Evolutionary conservation across 2,329 filamentous ascomycete genomes (phyloP), one percentile per base, ranked within the genome.

Genomic region (Massarina eburnea): DNA sequence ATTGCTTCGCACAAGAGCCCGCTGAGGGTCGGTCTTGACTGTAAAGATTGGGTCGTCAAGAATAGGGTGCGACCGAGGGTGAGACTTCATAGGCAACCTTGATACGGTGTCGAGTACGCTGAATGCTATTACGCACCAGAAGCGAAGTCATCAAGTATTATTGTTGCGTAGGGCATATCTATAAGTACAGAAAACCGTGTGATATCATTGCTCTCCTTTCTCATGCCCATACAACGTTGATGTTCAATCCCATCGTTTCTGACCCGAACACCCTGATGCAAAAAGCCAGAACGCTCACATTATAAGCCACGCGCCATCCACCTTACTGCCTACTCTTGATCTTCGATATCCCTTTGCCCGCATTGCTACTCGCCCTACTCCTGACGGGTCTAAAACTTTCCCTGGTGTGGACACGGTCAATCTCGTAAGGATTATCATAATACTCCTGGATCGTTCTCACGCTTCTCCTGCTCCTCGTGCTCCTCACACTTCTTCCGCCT

Each of bases 351-450:
- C 9, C 22, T 4, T 14, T 9, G 7, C 18, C 19, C 19, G 26
- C 19, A 26, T 29, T 41, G 14, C 43, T 48, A 29, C 51, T 58
- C 30, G 59, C 44, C 17, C 59, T 54, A n/a, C 48, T 46, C 42
- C 60, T 57, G n/a, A 29, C 26, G 36, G 40, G 46, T 9, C 42
- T 55, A 51, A 78, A 78, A 46, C 70, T 74, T 43, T 77, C 74
- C 45, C 70, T 59, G 21, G 76, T 78, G 48, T 77, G 67, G 12
- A 77, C 70, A 1, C 74, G 70, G 49, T 78, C 75, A 32, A 78
- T 71, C 43, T 76, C 74, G 51, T 73, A 78, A 4, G 76, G 76
- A 50, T 71, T 76, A n/a, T 73, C 68, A 36, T 75, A 71, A 40
- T 57, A 69, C 18, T 58, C 48, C 8, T 49, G 54, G 21, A 50